phyloP scores from a whole-genome alignment of 129 eudicot genomes.

The Chrysanthemum makinoi region DNA sequence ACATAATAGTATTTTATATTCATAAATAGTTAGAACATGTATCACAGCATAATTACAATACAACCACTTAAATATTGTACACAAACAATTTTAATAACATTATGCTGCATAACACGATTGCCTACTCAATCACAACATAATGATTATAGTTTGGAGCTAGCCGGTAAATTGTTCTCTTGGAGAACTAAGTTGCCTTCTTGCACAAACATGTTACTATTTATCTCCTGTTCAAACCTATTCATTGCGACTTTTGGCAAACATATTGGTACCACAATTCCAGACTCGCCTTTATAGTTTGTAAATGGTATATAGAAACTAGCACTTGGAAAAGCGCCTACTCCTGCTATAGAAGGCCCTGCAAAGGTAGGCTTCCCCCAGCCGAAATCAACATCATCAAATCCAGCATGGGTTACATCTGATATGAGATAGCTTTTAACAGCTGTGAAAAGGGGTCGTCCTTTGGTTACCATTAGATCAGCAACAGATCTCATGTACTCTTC shows the following conservation, averaged over 20 bases:
- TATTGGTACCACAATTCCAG: background rate
- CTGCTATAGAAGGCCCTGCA: background rate
- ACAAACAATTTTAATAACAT: too few species aligned
- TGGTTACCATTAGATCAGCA: background rate
- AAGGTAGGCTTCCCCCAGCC: background rate
- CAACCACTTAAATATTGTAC: too few species aligned
- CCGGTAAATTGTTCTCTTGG: too few species aligned
- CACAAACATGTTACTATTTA: background rate
- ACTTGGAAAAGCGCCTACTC: too few species aligned
- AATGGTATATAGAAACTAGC: background rate
- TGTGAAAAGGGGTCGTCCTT: slow-evolving; percentile 23
- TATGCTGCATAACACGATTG: too few species aligned
- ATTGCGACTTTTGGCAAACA: background rate
- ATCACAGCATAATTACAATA: too few species aligned
- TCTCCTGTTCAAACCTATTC: background rate
- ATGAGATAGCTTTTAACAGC: background rate
- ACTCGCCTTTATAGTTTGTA: background rate
- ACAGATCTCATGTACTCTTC: slow-evolving; percentile 42
- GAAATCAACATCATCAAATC: slow-evolving; percentile 2
- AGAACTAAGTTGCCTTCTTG: background rate
- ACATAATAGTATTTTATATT: too few species aligned
- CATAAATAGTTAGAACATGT: too few species aligned
- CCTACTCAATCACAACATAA: too few species aligned
- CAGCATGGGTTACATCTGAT: background rate
- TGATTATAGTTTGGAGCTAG: too few species aligned